phyloP scores from a whole-genome alignment of 805 yeast species.

The Myxozyma monticola region DNA sequence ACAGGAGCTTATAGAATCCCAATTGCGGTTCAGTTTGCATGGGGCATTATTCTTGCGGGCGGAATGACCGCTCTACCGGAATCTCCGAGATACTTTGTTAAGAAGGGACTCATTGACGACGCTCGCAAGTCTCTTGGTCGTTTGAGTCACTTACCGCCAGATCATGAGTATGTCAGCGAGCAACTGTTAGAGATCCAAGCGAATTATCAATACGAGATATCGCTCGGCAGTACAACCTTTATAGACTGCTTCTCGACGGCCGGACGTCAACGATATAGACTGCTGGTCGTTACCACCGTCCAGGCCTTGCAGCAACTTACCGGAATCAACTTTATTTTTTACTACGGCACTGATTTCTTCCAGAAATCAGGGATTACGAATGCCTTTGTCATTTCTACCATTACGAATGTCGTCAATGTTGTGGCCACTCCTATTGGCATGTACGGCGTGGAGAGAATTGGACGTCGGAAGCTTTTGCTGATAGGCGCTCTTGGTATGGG shows the following conservation, averaged over 20 bases:
- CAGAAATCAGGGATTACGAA: slow-evolving; percentile 61
- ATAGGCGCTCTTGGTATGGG: slow-evolving; percentile 79
- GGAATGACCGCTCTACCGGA: slow-evolving; percentile 58
- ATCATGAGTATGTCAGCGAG: slow-evolving; percentile 48
- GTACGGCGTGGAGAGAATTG: slow-evolving; percentile 71
- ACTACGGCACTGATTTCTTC: slow-evolving; percentile 84
- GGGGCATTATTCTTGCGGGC: slow-evolving; percentile 58
- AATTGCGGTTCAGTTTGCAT: slow-evolving; percentile 66
- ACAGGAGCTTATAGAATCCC: slow-evolving; percentile 82
- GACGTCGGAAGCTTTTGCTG: slow-evolving; percentile 69
- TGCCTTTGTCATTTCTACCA: slow-evolving; percentile 70
- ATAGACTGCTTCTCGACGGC: slow-evolving; percentile 36
- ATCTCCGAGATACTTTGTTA: slow-evolving; percentile 69
- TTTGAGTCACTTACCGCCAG: slow-evolving; percentile 44
- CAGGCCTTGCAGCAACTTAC: slow-evolving; percentile 88
- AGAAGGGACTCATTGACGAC: slow-evolving; percentile 53
- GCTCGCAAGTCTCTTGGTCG: slow-evolving; percentile 59
- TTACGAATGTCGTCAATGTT: slow-evolving; percentile 83
- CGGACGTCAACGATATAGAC: slow-evolving; percentile 33
- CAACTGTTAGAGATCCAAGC: slow-evolving; percentile 53
- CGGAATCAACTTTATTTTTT: slow-evolving; percentile 87
- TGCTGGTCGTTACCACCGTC: slow-evolving; percentile 61
- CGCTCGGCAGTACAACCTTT: slow-evolving; percentile 15
- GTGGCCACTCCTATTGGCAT: slow-evolving; percentile 81
- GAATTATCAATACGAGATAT: slow-evolving; percentile 47